phyloP scores from a whole-genome alignment of 2,329 filamentous ascomycete genomes.

The Colletotrichum abscissum region DNA sequence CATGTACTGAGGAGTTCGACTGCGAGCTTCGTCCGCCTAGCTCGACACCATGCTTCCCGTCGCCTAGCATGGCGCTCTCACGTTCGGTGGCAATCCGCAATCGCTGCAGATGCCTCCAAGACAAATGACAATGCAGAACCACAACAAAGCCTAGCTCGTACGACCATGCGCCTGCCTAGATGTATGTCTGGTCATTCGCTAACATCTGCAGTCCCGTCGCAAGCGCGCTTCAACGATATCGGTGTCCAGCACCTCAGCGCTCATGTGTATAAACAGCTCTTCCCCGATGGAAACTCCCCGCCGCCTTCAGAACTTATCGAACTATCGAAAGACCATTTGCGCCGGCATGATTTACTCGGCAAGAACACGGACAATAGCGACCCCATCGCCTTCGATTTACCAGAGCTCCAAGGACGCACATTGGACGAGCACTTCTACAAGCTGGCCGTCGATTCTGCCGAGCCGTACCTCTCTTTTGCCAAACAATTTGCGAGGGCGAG shows the following conservation, averaged over 20 bases:
- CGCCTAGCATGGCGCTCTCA: slow-evolving; percentile 49
- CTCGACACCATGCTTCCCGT: slow-evolving; percentile 57
- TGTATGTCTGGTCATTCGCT: background rate
- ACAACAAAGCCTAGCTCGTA: slow-evolving; percentile 53
- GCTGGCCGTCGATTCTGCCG: slow-evolving; percentile 85
- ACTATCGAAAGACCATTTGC: slow-evolving; percentile 84
- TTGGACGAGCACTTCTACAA: slow-evolving; percentile 95
- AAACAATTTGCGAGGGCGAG: slow-evolving; percentile 77
- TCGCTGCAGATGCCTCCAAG: slow-evolving; percentile 40
- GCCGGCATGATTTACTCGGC: slow-evolving; percentile 85
- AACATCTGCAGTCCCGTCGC: slow-evolving; percentile 55
- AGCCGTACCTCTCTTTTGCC: slow-evolving; percentile 82
- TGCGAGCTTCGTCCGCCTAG: slow-evolving; percentile 62
- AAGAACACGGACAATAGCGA: slow-evolving; percentile 84
- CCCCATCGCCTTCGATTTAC: slow-evolving; percentile 89
- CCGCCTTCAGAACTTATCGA: slow-evolving; percentile 79
- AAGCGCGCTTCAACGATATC: slow-evolving; percentile 88
- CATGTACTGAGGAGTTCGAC: slow-evolving; percentile 54
- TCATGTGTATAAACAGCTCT: slow-evolving; percentile 86
- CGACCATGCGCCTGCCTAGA: slow-evolving; percentile 37
- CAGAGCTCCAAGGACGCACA: slow-evolving; percentile 79
- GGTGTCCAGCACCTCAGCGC: slow-evolving; percentile 93
- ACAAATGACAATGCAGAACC: slow-evolving; percentile 23
- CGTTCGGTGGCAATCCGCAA: slow-evolving; percentile 57
- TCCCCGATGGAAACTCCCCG: slow-evolving; percentile 66